Conservation (phyloP, 169 alveolate genomes). For the Nephromyces sp. region DNA sequence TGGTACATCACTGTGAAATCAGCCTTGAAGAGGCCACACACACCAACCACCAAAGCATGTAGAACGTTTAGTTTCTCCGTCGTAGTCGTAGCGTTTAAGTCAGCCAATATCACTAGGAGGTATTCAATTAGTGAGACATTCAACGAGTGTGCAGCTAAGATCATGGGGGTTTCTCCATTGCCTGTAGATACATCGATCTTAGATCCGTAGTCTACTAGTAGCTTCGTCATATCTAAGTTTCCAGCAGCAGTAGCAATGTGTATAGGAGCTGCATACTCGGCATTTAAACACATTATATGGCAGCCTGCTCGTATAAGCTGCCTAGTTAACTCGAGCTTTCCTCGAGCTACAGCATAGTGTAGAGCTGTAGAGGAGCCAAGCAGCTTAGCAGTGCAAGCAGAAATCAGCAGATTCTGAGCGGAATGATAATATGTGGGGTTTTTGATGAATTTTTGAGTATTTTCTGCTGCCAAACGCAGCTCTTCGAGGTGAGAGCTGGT, state of each 20-base stretch:
- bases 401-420: conserved; percentile 27
- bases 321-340: conserved; percentile 56
- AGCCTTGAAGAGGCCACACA: not conserved
- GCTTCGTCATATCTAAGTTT: conserved; percentile 57
- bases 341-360: conserved; percentile 71
- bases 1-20: conserved; percentile 13
- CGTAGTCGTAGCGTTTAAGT: conserved; percentile 5
- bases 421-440: not conserved
- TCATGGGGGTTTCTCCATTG: conserved; percentile 71
- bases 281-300: conserved; percentile 49
- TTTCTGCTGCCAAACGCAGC: not conserved
- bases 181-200: conserved; percentile 38
- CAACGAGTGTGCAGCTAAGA: conserved; percentile 64
- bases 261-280: conserved; percentile 73
- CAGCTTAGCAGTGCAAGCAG: conserved; percentile 54
- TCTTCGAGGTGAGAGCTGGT: not conserved
- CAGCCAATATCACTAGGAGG: conserved; percentile 47
- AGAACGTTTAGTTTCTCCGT: conserved; percentile 27
- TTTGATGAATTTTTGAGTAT: not conserved
- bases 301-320: conserved; percentile 62
- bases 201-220: conserved; percentile 47
- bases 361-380: conserved; percentile 62
- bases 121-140: conserved; percentile 50
- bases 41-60: conserved; percentile 33
- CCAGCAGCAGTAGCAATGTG: conserved; percentile 73